These are phyloP conservation scores for Lyophyllum atratum DNA, from an alignment of 768 basidiomycete genomes.

Conservation along the genomic window DNA sequence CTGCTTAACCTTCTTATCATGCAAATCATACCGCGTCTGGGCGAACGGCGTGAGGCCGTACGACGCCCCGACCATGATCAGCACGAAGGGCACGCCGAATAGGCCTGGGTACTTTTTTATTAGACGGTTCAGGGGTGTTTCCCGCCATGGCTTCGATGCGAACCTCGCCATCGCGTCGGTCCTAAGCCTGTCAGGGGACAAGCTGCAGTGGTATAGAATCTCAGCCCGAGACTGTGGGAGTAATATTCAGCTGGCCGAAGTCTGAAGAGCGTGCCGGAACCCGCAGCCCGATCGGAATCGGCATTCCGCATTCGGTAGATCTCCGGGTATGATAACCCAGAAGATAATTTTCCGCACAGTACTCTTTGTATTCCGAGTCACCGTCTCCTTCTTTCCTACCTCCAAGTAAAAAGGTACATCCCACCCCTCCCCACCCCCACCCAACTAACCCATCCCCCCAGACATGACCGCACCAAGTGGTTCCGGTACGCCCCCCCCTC, in stretches of 20 bases:
- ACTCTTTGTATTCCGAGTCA: no score
- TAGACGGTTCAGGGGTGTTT: conserved; percentile 37
- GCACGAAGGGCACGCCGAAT: conserved; percentile 87
- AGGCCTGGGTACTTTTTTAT: conserved; percentile 64
- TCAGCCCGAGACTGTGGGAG: no score
- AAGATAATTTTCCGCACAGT: neutral
- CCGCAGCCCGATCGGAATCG: neutral
- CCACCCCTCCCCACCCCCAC: no score
- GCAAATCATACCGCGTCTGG: conserved; percentile 88
- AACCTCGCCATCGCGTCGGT: conserved; percentile 49
- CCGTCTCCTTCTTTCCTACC: no score
- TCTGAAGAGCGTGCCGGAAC: no score
- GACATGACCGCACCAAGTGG: no score
- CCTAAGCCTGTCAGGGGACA: neutral
- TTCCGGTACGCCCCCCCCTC: no score
- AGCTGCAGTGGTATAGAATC: neutral
- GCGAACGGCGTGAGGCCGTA: conserved; percentile 84
- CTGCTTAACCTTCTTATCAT: conserved; percentile 75
- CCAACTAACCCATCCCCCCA: no score
- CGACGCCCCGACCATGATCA: conserved; percentile 84
- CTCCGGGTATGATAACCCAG: neutral
- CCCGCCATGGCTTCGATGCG: conserved; percentile 23
- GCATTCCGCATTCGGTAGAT: neutral
- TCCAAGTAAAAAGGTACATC: no score
- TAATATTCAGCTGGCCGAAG: no score